Evolutionary conservation across 352 stramenopile species (phyloP), one percentile per base, ranked within the genome.

Genomic region (Thraustotheca clavata): DNA sequence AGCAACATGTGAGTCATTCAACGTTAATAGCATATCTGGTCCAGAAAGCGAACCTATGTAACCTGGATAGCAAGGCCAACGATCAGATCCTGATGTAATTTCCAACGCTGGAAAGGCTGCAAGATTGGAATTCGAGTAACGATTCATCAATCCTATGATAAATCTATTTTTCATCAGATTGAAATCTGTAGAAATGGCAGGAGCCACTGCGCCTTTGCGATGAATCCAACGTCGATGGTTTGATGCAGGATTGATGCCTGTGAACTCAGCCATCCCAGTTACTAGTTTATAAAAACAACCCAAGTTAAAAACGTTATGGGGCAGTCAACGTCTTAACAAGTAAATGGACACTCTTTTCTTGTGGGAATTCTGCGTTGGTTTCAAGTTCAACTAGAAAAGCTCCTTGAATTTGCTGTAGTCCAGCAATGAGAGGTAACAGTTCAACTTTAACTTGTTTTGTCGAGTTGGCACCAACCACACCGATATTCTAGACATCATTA

Each of bases 381-480:
- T 68, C 71, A 27, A 86, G 50, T 32, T 94, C 85, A n/a, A 94
- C 80, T 38, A 77, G 88, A 2, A 88, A 71, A 24, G 73, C 74
- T 0, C 80, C 80, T 33, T 72, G 60, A 41, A 94, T 74, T 4
- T 60, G 46, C n/a, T 89, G 85, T 41, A 94, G 68, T 0, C 85
- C 85, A 34, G 74, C 73, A n/a, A 77, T 80, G 3, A 80, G 69
- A 27, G 83, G 78, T 14, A 94, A 60, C 38, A 94, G 82, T 47
- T 88, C 72, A 14, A 91, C 69, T n/a, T 63, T 70, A 22, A 90
- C 55, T 1, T 70, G 77, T 31, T 63, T 74, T 9, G 57, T 65
- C 0, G 73, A 66, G 26, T 88, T 80, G 0, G 78, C 47, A n/a
- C 75, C 66, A n/a, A 92, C 52, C 5, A 79, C 32, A 4, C 69